These are phyloP conservation scores for Lignosus rhinocerotis DNA, from an alignment of 1,284 basidiomycete species.

Conservation along the genomic window DNA sequence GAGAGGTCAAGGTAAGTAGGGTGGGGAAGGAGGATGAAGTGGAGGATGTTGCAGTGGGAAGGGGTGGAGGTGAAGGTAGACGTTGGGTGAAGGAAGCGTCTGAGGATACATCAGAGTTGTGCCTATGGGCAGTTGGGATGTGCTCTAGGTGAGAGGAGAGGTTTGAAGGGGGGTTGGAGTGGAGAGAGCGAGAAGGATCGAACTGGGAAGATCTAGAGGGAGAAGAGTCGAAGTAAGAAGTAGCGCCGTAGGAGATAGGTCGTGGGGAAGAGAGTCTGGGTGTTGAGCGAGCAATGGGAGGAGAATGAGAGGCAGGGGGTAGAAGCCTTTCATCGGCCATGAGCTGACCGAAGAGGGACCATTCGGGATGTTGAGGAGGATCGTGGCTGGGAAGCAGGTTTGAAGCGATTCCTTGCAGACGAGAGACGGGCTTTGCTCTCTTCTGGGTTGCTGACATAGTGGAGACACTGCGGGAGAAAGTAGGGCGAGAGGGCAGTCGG, in stretches of 20 bases:
- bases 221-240: slow-evolving; percentile 12
- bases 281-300: slow-evolving; percentile 3
- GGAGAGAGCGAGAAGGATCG: background rate
- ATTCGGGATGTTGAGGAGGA: slow-evolving; percentile 39
- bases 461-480: slow-evolving; percentile 20
- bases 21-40: slow-evolving; percentile 3
- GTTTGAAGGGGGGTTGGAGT: background rate
- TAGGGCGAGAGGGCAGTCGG: slow-evolving; percentile 8
- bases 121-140: background rate
- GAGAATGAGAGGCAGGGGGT: slow-evolving; percentile 9
- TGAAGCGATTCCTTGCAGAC: slow-evolving; percentile 21
- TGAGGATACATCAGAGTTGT: background rate
- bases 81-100: slow-evolving; percentile 1
- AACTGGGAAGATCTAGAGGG: background rate
- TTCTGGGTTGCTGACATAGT: slow-evolving; percentile 2
- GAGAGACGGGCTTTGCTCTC: slow-evolving; percentile 11
- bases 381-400: slow-evolving; percentile 6
- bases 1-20: slow-evolving; percentile 16
- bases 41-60: background rate
- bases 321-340: slow-evolving; percentile 60
- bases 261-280: slow-evolving; percentile 15
- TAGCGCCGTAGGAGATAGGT: background rate
- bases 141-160: background rate
- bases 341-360: slow-evolving; percentile 71
- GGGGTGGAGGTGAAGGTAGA: background rate